A percentile compares a stretch with the other conserved stretches of the same genome.
Conservation (phyloP, 2,329 filamentous ascomycete genomes). For the Trichoderma koningiopsis region DNA sequence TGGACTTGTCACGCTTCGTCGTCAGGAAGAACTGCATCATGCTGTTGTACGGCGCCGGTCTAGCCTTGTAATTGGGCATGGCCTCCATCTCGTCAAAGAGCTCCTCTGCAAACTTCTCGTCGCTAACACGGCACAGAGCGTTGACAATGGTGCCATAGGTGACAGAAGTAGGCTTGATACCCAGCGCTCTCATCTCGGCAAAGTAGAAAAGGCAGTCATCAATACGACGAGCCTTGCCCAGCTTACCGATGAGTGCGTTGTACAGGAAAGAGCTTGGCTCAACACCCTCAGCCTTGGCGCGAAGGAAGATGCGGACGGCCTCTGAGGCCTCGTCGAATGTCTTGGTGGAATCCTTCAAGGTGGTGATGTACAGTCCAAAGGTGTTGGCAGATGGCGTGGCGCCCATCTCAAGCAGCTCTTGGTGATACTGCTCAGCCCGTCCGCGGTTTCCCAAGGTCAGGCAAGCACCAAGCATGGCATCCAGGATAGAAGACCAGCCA, state of each 20-base stretch:
- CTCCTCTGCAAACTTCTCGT: conserved; percentile 96
- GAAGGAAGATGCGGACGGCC: conserved; percentile 95
- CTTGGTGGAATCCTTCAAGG: conserved; percentile 93
- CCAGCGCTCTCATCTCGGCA: conserved; percentile 90
- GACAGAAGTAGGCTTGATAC: conserved; percentile 93
- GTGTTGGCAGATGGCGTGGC: conserved; percentile 94
- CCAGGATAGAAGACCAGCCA: conserved; percentile 94
- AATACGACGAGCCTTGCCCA: conserved; percentile 95
- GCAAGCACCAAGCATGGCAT: conserved; percentile 94
- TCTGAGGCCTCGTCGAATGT: conserved; percentile 97
- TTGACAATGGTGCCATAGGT: conserved; percentile 99
- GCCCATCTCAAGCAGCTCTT: conserved; percentile 88
- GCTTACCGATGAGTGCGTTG: conserved; percentile 96
- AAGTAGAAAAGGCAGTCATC: conserved; percentile 99
- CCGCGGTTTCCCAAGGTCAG: conserved; percentile 79
- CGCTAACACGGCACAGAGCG: conserved; percentile 92
- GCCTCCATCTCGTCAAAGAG: conserved; percentile 99
- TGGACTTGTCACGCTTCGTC: conserved; percentile 92
- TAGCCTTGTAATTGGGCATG: conserved; percentile 98
- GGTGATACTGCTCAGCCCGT: conserved; percentile 82
- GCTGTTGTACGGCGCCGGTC: conserved; percentile 96
- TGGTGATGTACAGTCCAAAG: conserved; percentile 98
- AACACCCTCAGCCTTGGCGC: conserved; percentile 89
- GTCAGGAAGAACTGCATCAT: conserved; percentile 99
- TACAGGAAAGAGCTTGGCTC: conserved; percentile 96